Conservation (phyloP, 495 filamentous ascomycete genomes). For the Cairneyella variabilis region DNA sequence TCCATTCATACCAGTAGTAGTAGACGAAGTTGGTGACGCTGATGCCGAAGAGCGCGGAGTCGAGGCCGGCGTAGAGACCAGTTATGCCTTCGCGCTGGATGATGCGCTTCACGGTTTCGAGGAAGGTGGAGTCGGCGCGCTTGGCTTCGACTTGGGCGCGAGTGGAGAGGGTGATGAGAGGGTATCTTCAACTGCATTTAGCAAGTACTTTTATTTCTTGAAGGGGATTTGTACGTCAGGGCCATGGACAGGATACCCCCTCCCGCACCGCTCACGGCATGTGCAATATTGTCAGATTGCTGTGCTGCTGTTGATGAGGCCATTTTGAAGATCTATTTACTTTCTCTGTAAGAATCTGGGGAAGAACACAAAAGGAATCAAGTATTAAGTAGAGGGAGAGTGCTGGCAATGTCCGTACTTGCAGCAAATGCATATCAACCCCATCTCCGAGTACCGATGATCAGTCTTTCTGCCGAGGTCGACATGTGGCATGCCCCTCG, state of each 20-base stretch:
- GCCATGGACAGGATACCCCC: constrained; percentile 94
- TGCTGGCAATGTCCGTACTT: constrained; percentile 4
- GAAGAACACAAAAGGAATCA: too few relatives aligned
- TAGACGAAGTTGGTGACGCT: constrained; percentile 99
- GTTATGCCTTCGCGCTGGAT: constrained; percentile 83
- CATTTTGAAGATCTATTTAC: constrained; percentile 12
- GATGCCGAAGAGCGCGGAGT: constrained; percentile 93
- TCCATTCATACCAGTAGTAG: constrained; percentile 99
- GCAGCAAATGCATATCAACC: constrained; percentile 6
- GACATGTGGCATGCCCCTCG: too few relatives aligned
- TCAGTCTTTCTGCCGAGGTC: neutral
- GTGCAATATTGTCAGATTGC: constrained; percentile 87
- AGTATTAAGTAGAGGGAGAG: too few relatives aligned
- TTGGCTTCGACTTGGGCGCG: constrained; percentile 97
- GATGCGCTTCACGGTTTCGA: constrained; percentile 79
- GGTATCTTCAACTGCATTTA: constrained; percentile 58
- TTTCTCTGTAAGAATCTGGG: neutral
- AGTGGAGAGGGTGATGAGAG: constrained; percentile 95
- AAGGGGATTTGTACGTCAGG: constrained; percentile 61
- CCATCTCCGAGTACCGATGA: constrained; percentile 13
- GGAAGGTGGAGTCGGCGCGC: constrained; percentile 76
- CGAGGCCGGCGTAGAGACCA: constrained; percentile 84
- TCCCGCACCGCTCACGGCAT: constrained; percentile 82
- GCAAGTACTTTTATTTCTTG: neutral
- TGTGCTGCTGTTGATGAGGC: constrained; percentile 41